Percentiles rank a stretch among this genome's conserved stretches.
Conservation (phyloP, 2,329 filamentous ascomycete species). For the Phialophora verrucosa region DNA sequence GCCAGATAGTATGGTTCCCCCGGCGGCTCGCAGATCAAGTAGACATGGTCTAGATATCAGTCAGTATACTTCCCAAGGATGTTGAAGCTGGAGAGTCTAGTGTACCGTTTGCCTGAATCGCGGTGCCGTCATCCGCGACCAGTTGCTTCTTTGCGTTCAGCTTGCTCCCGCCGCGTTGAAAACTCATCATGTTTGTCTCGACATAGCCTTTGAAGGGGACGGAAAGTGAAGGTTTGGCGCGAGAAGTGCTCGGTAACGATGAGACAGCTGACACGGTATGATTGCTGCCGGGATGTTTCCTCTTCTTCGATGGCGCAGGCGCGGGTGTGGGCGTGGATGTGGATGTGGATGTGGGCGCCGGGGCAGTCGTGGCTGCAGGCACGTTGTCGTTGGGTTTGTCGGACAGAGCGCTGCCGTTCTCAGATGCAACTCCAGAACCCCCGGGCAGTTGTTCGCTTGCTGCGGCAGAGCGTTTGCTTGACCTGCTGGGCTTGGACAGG, state of each 20-base stretch:
- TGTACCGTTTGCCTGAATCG: constrained; percentile 83
- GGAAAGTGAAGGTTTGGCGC: constrained; percentile 42
- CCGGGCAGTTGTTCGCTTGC: constrained; percentile 23
- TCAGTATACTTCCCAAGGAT: constrained; percentile 30
- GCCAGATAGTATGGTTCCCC: constrained; percentile 98
- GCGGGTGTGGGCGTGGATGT: constrained; percentile 52
- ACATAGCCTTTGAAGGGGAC: constrained; percentile 40
- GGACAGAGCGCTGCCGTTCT: constrained; percentile 19
- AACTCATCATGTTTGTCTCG: constrained; percentile 87
- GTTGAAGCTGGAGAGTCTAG: not conserved
- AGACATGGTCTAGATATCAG: constrained; percentile 73
- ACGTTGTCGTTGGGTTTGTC: constrained; percentile 17
- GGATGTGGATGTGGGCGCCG: constrained; percentile 52
- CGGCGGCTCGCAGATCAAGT: constrained; percentile 94
- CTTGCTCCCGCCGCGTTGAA: constrained; percentile 71
- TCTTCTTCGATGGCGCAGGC: constrained; percentile 72
- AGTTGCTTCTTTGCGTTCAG: constrained; percentile 75
- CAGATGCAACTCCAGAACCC: constrained; percentile 23
- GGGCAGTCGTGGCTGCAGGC: constrained; percentile 42
- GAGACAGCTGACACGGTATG: constrained; percentile 45
- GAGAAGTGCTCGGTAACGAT: constrained; percentile 45
- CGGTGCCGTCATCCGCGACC: constrained; percentile 87
- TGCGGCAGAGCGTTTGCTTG: constrained; percentile 34
- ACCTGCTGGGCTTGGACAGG: constrained; percentile 42
- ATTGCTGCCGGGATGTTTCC: constrained; percentile 70